Evolutionary conservation across 768 basidiomycete species (phyloP).

Genomic region (Phanerodontia chrysosporium): DNA sequence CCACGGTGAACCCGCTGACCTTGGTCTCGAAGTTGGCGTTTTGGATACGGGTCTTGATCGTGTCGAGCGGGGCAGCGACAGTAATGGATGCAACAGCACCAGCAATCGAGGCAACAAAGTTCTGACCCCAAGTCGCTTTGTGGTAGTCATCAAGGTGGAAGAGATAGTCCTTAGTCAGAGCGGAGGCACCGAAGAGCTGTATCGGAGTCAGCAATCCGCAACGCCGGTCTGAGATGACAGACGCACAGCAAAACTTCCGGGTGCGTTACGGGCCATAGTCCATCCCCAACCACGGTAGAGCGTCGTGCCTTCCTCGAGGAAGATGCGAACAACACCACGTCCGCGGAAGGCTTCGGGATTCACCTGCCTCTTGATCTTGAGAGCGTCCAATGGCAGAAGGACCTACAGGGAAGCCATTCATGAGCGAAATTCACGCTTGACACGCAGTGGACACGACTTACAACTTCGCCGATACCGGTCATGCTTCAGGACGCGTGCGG

Average conservation of each 20-base stretch:
- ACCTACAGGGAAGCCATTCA: constrained; percentile 40
- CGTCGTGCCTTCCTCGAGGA: constrained; percentile 86
- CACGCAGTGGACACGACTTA: constrained; percentile 29
- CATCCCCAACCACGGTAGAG: constrained; percentile 98
- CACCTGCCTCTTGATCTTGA: constrained; percentile 98
- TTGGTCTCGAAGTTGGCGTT: constrained; percentile 95
- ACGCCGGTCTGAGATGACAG: background rate
- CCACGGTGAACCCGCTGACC: constrained; percentile 72
- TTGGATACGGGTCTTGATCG: constrained; percentile 96
- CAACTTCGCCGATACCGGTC: constrained; percentile 92
- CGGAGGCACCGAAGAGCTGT: constrained; percentile 96
- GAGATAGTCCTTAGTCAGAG: constrained; percentile 88
- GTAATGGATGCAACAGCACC: constrained; percentile 96
- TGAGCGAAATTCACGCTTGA: background rate
- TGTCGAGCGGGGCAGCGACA: constrained; percentile 92
- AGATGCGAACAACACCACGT: constrained; percentile 83
- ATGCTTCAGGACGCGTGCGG: constrained; percentile 30
- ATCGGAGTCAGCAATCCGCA: background rate
- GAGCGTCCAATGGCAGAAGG: constrained; percentile 91
- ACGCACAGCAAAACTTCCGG: constrained; percentile 89
- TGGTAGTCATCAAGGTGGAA: constrained; percentile 89
- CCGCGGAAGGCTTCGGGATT: constrained; percentile 98
- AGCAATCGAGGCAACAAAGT: constrained; percentile 92
- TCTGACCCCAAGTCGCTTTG: constrained; percentile 94
- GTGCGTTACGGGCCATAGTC: constrained; percentile 97